Evolutionary conservation across 768 basidiomycete genomes (phyloP), one percentile per base, ranked within the genome.

Genomic region (Boletus rubroflammeus): DNA sequence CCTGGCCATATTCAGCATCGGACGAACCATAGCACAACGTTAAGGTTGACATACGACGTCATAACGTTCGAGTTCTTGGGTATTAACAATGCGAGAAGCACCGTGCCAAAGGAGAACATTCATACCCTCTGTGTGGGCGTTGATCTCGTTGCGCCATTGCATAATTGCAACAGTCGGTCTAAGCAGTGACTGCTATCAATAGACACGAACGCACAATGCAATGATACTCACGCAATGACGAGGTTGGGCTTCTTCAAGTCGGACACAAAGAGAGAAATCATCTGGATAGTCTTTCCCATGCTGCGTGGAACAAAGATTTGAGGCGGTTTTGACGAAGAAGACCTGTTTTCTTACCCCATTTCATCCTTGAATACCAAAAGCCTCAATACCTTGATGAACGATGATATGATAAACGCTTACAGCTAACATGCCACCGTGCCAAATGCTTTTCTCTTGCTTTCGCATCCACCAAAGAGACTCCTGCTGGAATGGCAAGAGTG

Each of bases 391-490:
- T 39, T 21, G 17, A 15, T 32, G n/a, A 28, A 34, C 3, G 5
- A 28, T 13, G 21, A 54, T 7, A 14, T 23, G 19, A 51, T 39
- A 36, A 44, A 58, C 2, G 75, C 86, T 62, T 71, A 90, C 90
- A 19, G 94, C 93, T 50, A 98, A 77, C 83, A 98, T 86, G 5
- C 96, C 97, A 35, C 96, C 97, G 45, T 78, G 75, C 91, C 95
- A 98, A 2, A 83, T 72, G 7, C 89, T 81, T 50, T 85, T 75
- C 69, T 99, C 97, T 74, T 98, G 97, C 65, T 91, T 80, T 61
- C 83, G 81, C 93, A 99, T 96, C 97, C 97, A 99, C 64, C 77
- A 86, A 58, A 99, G 75, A 72, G 91, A 93, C 73, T 99, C 97
- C 49, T 82, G 83, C 69, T 99, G 97, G 81, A 98, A 99, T 1